These are phyloP conservation scores for Ostreobium quekettii DNA, from an alignment of 139 green algal genomes.

Conservation along the genomic window DNA sequence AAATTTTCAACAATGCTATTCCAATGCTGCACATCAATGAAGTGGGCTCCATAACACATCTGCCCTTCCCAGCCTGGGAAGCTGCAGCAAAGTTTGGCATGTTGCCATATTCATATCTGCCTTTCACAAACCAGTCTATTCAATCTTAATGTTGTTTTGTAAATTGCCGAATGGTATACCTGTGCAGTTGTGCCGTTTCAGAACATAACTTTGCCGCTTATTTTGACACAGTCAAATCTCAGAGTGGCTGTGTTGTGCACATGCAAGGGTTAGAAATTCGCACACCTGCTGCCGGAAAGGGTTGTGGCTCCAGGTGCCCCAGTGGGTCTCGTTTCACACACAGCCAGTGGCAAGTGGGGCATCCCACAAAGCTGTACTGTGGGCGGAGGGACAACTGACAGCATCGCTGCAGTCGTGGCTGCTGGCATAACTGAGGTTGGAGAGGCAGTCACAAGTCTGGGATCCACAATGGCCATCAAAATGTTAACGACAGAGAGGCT, in stretches of 20 bases:
- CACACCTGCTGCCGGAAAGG: slow-evolving; percentile 46
- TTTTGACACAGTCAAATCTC: neutral
- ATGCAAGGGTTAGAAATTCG: slow-evolving; percentile 21
- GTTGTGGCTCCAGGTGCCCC: slow-evolving; percentile 59
- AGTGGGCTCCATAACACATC: too few relatives aligned
- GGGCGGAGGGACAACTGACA: slow-evolving; percentile 72
- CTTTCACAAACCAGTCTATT: too few relatives aligned
- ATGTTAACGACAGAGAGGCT: slow-evolving; percentile 68
- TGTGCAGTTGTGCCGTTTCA: too few relatives aligned
- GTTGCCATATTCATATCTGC: too few relatives aligned
- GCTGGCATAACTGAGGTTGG: slow-evolving; percentile 47
- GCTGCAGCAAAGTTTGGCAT: too few relatives aligned
- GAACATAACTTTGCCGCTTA: too few relatives aligned
- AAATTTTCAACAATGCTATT: too few relatives aligned
- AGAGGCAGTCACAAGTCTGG: slow-evolving; percentile 78
- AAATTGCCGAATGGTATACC: too few relatives aligned
- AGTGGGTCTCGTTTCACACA: slow-evolving; percentile 37
- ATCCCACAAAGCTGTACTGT: slow-evolving; percentile 45
- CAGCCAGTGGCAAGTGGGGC: slow-evolving; percentile 28
- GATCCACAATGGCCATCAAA: slow-evolving; percentile 89
- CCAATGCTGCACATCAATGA: too few relatives aligned
- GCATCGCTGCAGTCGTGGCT: slow-evolving; percentile 89
- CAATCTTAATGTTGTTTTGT: too few relatives aligned
- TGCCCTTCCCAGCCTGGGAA: too few relatives aligned
- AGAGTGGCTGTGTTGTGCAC: neutral